phyloP scores from a whole-genome alignment of 495 filamentous ascomycete genomes.

The Penicillium fimorum region DNA sequence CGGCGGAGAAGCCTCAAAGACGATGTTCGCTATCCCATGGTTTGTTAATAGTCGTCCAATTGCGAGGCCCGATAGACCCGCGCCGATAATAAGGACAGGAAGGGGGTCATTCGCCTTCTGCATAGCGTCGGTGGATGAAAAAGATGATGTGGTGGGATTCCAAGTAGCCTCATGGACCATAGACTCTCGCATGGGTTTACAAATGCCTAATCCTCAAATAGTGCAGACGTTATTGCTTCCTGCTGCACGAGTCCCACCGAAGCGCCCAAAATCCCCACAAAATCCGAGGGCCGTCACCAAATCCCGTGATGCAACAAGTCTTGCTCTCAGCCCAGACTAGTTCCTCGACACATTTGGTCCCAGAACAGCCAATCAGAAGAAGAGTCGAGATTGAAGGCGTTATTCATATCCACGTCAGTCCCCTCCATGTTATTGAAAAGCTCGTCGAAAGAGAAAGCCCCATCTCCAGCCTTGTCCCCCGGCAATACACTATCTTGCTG shows the following conservation, averaged over 20 bases:
- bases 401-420: neutral
- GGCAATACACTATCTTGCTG: neutral
- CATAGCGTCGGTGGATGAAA: neutral
- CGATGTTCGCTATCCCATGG: constrained; percentile 13
- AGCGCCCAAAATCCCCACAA: neutral
- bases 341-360: neutral
- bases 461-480: neutral
- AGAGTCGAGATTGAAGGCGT: neutral
- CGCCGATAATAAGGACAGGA: constrained; percentile 54
- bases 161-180: neutral
- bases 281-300: neutral
- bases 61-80: constrained; percentile 50
- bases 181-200: neutral
- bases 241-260: neutral
- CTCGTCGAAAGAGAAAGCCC: neutral
- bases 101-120: constrained; percentile 7
- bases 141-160: neutral
- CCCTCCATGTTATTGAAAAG: neutral
- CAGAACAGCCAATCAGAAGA: neutral
- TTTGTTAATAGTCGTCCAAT: constrained; percentile 37
- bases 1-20: constrained; percentile 14
- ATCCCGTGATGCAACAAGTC: neutral
- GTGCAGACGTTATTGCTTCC: neutral
- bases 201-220: neutral
- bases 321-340: neutral